Percentiles rank a stretch among this genome's conserved stretches.
These are phyloP conservation scores for Dovyalis caffra DNA, from an alignment of 345 rosid species.

Conservation along the genomic window DNA sequence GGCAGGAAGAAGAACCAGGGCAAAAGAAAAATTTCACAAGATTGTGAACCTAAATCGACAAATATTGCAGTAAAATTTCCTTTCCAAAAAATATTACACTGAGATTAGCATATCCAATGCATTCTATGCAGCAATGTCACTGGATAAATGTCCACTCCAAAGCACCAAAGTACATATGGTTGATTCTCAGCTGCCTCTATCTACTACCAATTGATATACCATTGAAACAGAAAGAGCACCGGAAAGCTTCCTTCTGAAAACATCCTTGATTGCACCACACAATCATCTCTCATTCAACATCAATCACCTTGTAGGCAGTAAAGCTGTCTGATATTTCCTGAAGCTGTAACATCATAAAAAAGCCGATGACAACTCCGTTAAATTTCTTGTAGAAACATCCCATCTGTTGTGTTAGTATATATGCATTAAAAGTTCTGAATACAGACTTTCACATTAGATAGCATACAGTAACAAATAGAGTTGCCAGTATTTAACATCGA, in stretches of 20 bases:
- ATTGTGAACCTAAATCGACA: slow-evolving; percentile 10
- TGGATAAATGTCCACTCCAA: slow-evolving; percentile 14
- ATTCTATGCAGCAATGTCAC: slow-evolving; percentile 11
- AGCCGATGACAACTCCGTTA: not conserved
- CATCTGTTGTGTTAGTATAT: not conserved
- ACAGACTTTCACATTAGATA: not conserved
- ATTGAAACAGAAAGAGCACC: slow-evolving; percentile 10
- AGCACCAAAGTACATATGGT: slow-evolving; percentile 6
- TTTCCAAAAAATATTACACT: slow-evolving; percentile 22
- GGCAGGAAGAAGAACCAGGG: not conserved
- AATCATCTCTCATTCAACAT: slow-evolving; percentile 17
- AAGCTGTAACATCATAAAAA: slow-evolving; percentile 49
- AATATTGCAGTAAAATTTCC: slow-evolving; percentile 6
- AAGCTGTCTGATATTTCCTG: slow-evolving; percentile 96
- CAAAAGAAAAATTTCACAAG: slow-evolving; percentile 12
- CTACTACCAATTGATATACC: slow-evolving; percentile 4
- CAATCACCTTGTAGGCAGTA: slow-evolving; percentile 96
- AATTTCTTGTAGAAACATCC: not conserved
- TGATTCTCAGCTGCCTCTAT: slow-evolving; percentile 17
- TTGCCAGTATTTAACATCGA: not conserved
- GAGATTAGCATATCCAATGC: slow-evolving; percentile 17
- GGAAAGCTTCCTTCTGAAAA: slow-evolving; percentile 4
- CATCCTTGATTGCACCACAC: slow-evolving; percentile 9
- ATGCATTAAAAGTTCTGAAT: not conserved
- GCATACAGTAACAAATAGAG: not conserved